Conservation (phyloP, 805 yeast genomes). For the Candida oleophila region DNA sequence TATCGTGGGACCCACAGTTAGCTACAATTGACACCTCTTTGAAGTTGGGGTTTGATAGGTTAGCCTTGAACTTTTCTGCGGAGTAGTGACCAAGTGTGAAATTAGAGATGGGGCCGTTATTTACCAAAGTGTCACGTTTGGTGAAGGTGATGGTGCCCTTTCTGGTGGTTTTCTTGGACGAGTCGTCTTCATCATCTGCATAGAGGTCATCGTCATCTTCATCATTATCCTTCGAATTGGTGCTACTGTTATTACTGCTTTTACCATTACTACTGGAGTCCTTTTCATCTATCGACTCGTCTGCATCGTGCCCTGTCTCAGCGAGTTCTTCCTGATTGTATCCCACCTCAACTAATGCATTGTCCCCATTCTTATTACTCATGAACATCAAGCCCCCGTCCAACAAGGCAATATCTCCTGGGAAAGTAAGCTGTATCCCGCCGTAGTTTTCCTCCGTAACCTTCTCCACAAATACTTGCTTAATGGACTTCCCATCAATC, state of each 20-base stretch:
- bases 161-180: slow-evolving; percentile 12
- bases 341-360: slow-evolving; percentile 47
- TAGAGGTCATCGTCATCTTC: slow-evolving; percentile 48
- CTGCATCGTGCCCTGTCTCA: not conserved
- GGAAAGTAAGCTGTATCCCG: slow-evolving; percentile 34
- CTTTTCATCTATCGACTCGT: slow-evolving; percentile 5
- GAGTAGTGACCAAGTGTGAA: slow-evolving; percentile 64
- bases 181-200: slow-evolving; percentile 25
- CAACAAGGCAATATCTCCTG: slow-evolving; percentile 42
- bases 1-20: slow-evolving; percentile 60
- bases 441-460: slow-evolving; percentile 25
- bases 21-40: slow-evolving; percentile 68
- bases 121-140: slow-evolving; percentile 53
- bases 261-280: slow-evolving; percentile 10
- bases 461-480: slow-evolving; percentile 30
- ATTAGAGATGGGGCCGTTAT: slow-evolving; percentile 72
- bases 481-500: slow-evolving; percentile 43
- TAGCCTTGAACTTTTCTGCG: slow-evolving; percentile 52
- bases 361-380: slow-evolving; percentile 60
- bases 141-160: slow-evolving; percentile 33
- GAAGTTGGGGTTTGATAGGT: slow-evolving; percentile 65
- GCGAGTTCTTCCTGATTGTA: slow-evolving; percentile 16
- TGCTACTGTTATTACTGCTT: not conserved
- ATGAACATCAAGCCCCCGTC: slow-evolving; percentile 51
- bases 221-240: slow-evolving; percentile 20